Evolutionary conservation across 2,329 filamentous ascomycete genomes (phyloP).

Genomic region (Pestalotiopsis sp.): DNA sequence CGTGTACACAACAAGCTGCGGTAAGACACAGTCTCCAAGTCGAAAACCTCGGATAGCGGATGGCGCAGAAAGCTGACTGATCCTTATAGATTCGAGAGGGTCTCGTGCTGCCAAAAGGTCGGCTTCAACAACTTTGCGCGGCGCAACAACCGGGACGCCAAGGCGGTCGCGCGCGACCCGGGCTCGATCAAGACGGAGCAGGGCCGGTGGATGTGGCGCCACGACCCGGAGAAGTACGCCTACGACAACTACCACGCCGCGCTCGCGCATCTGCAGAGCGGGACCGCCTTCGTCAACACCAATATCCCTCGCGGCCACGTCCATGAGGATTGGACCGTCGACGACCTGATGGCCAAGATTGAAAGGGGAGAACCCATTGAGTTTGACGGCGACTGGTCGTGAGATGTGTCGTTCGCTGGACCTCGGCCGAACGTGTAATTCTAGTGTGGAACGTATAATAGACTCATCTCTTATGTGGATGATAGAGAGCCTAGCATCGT

Average conservation of each 20-base stretch:
- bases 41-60: not conserved
- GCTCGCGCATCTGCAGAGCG: not conserved
- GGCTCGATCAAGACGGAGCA: conserved; percentile 4
- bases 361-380: not conserved
- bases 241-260: not conserved
- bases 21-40: not conserved
- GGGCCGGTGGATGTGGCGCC: conserved; percentile 4
- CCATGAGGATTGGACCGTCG: conserved; percentile 2
- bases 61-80: not conserved
- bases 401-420: not conserved
- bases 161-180: not conserved
- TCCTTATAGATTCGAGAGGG: conserved; percentile 3
- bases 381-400: conserved; percentile 1
- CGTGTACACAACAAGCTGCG: conserved; percentile 4
- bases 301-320: not conserved
- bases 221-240: conserved; percentile 6
- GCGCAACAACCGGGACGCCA: not conserved
- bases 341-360: conserved; percentile 1
- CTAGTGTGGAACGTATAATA: not conserved
- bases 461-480: not conserved
- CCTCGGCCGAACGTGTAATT: not conserved
- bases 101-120: conserved; percentile 7
- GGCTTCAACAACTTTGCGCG: conserved; percentile 7
- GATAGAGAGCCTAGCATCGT: not conserved
- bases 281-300: not conserved